A percentile compares a stretch with the other conserved stretches of the same genome.
Conservation (phyloP, 2,329 filamentous ascomycete species). For the Penicillium sclerotiorum region DNA sequence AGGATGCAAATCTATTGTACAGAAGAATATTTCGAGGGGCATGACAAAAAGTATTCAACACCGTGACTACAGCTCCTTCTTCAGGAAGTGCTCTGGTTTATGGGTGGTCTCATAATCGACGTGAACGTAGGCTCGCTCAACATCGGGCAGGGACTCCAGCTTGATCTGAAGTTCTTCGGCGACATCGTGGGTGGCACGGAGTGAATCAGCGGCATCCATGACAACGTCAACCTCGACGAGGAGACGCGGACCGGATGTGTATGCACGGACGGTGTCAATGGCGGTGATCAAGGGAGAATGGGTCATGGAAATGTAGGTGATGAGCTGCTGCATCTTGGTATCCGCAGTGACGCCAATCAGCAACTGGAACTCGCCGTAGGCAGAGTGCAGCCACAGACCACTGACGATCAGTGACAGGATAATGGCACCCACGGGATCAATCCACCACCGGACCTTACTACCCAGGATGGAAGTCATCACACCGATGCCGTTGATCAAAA, state of each 20-base stretch:
- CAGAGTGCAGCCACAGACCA: slow-evolving; percentile 78
- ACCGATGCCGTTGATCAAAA: slow-evolving; percentile 95
- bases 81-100: slow-evolving; percentile 79
- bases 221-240: slow-evolving; percentile 97
- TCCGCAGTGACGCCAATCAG: slow-evolving; percentile 87
- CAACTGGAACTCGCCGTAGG: slow-evolving; percentile 85
- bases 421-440: slow-evolving; percentile 91
- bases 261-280: slow-evolving; percentile 94
- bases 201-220: slow-evolving; percentile 74
- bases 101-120: slow-evolving; percentile 97
- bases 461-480: slow-evolving; percentile 90
- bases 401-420: slow-evolving; percentile 78
- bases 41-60: background rate
- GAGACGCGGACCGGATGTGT: slow-evolving; percentile 83
- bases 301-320: slow-evolving; percentile 93
- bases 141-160: slow-evolving; percentile 85
- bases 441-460: slow-evolving; percentile 87
- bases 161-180: slow-evolving; percentile 94
- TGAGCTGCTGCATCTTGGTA: slow-evolving; percentile 84
- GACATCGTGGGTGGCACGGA: slow-evolving; percentile 84
- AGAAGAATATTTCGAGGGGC: too few species aligned
- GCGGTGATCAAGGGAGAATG: slow-evolving; percentile 79
- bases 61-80: slow-evolving; percentile 60
- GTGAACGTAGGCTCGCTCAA: slow-evolving; percentile 94
- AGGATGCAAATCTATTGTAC: too few species aligned